These are phyloP conservation scores for Claviceps monticola DNA, from an alignment of 2,329 filamentous ascomycete species.

Conservation along the genomic window DNA sequence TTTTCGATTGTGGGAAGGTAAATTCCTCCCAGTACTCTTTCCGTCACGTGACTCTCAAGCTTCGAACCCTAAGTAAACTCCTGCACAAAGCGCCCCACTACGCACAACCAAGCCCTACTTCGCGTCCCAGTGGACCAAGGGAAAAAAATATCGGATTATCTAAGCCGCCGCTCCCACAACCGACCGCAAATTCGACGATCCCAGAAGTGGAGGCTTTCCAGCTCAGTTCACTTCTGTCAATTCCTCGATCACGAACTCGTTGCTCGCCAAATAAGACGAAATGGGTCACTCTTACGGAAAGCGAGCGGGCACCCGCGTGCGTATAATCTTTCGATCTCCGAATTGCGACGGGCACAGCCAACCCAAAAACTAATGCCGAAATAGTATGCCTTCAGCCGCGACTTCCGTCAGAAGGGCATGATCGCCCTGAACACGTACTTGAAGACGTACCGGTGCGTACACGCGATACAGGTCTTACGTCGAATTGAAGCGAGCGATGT, in stretches of 20 bases:
- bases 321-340: constrained; percentile 22
- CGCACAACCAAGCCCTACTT: constrained; percentile 20
- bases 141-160: constrained; percentile 22
- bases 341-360: constrained; percentile 16
- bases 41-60: constrained; percentile 14
- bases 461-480: background rate
- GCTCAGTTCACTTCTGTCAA: constrained; percentile 21
- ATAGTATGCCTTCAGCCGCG: constrained; percentile 81
- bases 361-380: constrained; percentile 8
- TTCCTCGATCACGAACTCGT: constrained; percentile 28
- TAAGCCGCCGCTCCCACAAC: constrained; percentile 24
- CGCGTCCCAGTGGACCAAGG: background rate
- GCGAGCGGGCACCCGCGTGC: constrained; percentile 70
- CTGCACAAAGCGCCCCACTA: constrained; percentile 5
- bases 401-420: constrained; percentile 90
- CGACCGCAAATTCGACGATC: constrained; percentile 23
- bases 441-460: constrained; percentile 65
- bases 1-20: constrained; percentile 20
- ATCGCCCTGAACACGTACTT: constrained; percentile 93
- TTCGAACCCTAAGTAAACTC: constrained; percentile 20
- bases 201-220: constrained; percentile 18
- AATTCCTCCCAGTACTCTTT: constrained; percentile 10
- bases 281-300: constrained; percentile 85
- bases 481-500: background rate
- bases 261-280: constrained; percentile 38